These are phyloP conservation scores for Suillus weaverae DNA, from an alignment of 768 basidiomycete genomes.

Conservation along the genomic window DNA sequence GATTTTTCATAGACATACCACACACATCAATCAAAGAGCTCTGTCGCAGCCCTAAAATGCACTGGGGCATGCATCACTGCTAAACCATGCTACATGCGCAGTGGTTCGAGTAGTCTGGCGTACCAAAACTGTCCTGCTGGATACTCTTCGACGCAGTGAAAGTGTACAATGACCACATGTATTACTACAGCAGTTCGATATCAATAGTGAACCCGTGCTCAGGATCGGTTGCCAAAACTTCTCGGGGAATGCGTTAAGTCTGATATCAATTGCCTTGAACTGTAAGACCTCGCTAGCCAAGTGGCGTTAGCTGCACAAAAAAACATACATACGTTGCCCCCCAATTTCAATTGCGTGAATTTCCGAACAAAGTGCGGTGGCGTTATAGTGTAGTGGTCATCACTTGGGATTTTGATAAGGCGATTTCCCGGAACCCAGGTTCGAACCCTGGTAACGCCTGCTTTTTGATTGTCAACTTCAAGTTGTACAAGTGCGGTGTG, in stretches of 20 bases:
- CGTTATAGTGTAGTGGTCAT: constrained; percentile 42
- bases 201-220: neutral
- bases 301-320: neutral
- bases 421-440: constrained; percentile 36
- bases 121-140: constrained; percentile 58
- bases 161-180: neutral
- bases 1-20: constrained; percentile 50
- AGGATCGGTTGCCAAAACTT: neutral
- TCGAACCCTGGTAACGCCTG: constrained; percentile 40
- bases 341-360: neutral
- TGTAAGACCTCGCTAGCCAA: neutral
- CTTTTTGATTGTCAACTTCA: no score
- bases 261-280: neutral
- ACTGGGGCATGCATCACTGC: constrained; percentile 55
- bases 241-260: neutral
- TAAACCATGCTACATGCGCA: constrained; percentile 73
- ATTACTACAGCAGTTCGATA: neutral
- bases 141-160: constrained; percentile 56
- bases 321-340: neutral
- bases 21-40: constrained; percentile 69
- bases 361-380: constrained; percentile 10
- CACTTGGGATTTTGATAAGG: constrained; percentile 39
- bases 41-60: constrained; percentile 51
- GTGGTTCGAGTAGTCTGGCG: constrained; percentile 61
- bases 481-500: no score